Evolutionary conservation across 129 eudicot genomes (phyloP).

Genomic region (Tagetes patula): DNA sequence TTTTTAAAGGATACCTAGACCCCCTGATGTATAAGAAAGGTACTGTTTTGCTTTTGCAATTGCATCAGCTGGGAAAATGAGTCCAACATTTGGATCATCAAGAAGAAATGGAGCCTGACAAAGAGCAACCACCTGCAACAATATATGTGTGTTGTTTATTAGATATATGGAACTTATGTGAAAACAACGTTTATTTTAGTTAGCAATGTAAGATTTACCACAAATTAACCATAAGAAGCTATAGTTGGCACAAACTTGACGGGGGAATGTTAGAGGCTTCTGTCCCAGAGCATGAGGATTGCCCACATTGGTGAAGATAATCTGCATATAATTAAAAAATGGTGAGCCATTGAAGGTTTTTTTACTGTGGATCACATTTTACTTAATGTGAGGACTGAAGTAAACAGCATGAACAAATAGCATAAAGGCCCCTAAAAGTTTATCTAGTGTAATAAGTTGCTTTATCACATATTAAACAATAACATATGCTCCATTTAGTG

Average conservation of each 20-base stretch:
- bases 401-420: not conserved
- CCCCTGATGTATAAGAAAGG: constrained; percentile 83
- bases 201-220: constrained; percentile 13
- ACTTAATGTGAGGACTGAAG: not conserved
- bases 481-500: not conserved
- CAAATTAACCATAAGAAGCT: not conserved
- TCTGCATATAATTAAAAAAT: constrained; percentile 45
- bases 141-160: constrained; percentile 12
- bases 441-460: constrained; percentile 12
- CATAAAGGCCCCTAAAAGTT: not conserved
- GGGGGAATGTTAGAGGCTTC: constrained; percentile 97
- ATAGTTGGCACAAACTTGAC: constrained; percentile 59
- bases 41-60: constrained; percentile 92
- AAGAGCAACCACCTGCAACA: constrained; percentile 89
- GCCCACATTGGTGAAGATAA: constrained; percentile 96
- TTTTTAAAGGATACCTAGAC: constrained; percentile 64
- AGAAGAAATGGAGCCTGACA: constrained; percentile 99
- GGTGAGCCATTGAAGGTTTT: constrained; percentile 7
- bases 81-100: constrained; percentile 98
- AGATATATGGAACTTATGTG: constrained; percentile 1
- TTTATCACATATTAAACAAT: constrained; percentile 17
- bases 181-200: not conserved
- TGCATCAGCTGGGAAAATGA: constrained; percentile 91
- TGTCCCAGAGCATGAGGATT: constrained; percentile 99
- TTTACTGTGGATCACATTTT: constrained; percentile 6